Conservation (phyloP, 805 yeast species). For the Huiozyma naganishii region DNA sequence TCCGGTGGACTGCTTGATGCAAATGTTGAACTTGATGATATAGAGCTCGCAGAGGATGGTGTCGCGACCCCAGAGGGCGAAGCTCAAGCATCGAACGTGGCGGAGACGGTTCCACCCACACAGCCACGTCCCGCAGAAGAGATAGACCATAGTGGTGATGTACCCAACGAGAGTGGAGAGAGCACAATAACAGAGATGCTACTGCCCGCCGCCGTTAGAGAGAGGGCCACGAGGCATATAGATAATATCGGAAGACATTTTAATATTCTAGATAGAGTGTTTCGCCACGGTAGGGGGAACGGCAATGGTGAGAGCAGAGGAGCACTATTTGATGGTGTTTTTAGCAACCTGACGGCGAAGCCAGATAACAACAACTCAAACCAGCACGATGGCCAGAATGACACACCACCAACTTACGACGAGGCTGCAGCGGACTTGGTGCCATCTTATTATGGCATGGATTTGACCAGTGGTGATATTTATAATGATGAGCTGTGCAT, state of each 20-base stretch:
- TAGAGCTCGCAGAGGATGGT: too few species aligned
- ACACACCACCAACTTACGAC: constrained; percentile 76
- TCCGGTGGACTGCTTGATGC: too few species aligned
- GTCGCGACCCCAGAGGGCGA: too few species aligned
- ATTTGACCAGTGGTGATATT: constrained; percentile 47
- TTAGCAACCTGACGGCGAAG: constrained; percentile 82
- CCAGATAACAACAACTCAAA: constrained; percentile 43
- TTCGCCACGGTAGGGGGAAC: constrained; percentile 12
- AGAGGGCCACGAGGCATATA: constrained; percentile 14
- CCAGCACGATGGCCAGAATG: constrained; percentile 30
- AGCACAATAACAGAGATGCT: constrained; percentile 3
- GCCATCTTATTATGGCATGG: constrained; percentile 94
- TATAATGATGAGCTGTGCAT: constrained; percentile 84
- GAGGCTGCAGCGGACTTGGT: constrained; percentile 91
- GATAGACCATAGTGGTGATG: background rate
- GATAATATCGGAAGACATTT: constrained; percentile 28
- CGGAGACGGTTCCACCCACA: too few species aligned
- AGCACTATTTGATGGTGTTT: constrained; percentile 66
- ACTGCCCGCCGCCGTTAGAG: constrained; percentile 9
- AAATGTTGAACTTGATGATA: too few species aligned
- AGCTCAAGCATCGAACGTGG: too few species aligned
- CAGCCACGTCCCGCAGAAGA: too few species aligned
- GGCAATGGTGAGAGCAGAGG: constrained; percentile 8
- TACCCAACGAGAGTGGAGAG: background rate
- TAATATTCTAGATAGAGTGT: constrained; percentile 31